Base-by-base conservation (phyloP, 805 yeast genomes). In the Cyberlindnera veronae region DNA sequence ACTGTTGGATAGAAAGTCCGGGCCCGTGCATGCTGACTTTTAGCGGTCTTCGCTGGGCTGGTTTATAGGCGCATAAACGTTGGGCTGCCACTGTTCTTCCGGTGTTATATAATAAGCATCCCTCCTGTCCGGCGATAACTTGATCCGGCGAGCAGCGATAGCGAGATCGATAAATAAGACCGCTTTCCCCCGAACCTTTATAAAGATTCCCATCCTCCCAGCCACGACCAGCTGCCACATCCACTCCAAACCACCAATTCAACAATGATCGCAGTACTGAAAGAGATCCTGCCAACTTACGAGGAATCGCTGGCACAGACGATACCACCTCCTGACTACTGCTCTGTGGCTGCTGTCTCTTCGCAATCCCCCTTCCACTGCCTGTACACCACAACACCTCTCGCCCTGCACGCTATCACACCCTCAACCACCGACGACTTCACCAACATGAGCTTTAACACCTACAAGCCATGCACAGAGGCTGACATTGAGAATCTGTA, bases 281-380 rank as follows among this genome's bases (percentile, higher is more conserved):
- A 27, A 18, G 46, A 44, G 10, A 16, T 14, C 8, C 46, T 50
- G 1, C 60, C 60, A 3, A 20, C 51, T 3, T 55, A 55, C 35
- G 39, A 34, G 7, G 51, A 53, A 20, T 31, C 58, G 4, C 29
- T 43, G n/a, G 28, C 18, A 4, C 39, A 35, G 12, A 38, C 46
- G 6, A 29, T 38, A 3, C 51, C 52, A 5, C 60, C 60, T 7
- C 58, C 58, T 18, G 44, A 50, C 15, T 54, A 52, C 41, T 49
- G 37, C 23, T 31, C 45, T 2, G 41, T 45, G 5, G 47, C 46
- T 11, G 32, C 33, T n/a, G 32, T 28, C 5, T 43, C 49, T 3
- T 37, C 41, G n/a, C 42, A 44, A 17, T 39, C 47, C 3, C 51
- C 49, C n/a, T 38, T 48, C 14, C 39, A 37, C 20, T 4, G 15